Base-by-base conservation (phyloP, 148 eudicot genomes). In the Hydrangea macrophylla region DNA sequence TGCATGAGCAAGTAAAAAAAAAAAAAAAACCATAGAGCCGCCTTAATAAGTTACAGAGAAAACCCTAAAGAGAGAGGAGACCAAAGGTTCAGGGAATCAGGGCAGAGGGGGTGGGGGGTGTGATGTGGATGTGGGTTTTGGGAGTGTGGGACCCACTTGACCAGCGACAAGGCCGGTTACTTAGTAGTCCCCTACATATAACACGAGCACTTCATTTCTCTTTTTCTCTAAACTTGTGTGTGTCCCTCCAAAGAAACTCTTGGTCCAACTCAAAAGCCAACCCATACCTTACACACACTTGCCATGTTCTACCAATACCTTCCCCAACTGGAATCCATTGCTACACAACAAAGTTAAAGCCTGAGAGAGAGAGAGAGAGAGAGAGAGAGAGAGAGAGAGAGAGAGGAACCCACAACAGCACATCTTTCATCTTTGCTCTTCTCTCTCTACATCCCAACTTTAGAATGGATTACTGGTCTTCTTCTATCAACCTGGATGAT, bases 391-490 rank as follows among this genome's bases (percentile, higher is more conserved):
- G 58, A 7, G n/a, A 22, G 30, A 15, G n/a, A 18, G 22, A 20
- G 22, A 7, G 22, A 18, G 37, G 3, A 35, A 55, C 68, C 20
- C 32, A 9, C 5, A 26, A 18, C 18, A 30, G 8, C 2, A 25
- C 25, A 17, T 12, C 23, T 20, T 39, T 66, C 28, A 17, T 45
- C 73, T 26, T 28, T 9, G 30, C 5, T 17, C 15, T 33, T 54
- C 45, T 59, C 60, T 60, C 17, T 60, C 68, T 71, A 39, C 31
- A 35, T 36, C 18, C 17, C 26, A 28, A 69, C 25, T 59, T 24
- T 1, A 58, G 7, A 70, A 90, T 90, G 96, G 91, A 90, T 68
- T 75, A 70, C 68, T 84, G 88, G 90, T 59, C 80, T 35, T 59
- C 88, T 58, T 83, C 97, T 24, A 58, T 85, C 50, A 69, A 72